A percentile compares a stretch with the other conserved stretches of the same genome.
These are phyloP conservation scores for Monosporascus cannonballus DNA, from an alignment of 2,329 filamentous ascomycete genomes.

Conservation along the genomic window DNA sequence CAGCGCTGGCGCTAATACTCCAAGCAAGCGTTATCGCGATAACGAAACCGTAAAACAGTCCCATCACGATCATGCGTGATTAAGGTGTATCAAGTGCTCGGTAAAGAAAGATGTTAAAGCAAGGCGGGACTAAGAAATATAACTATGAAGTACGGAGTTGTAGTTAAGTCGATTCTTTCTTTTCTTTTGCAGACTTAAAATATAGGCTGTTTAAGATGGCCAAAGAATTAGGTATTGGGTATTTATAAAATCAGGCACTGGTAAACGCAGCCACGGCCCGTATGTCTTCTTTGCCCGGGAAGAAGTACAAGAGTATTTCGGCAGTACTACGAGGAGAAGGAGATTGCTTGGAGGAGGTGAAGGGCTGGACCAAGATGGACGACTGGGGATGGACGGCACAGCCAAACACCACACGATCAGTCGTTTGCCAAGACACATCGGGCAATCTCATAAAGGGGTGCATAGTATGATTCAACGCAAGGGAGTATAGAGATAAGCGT, in stretches of 20 bases:
- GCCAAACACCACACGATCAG: too few species aligned
- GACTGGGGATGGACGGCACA: background rate
- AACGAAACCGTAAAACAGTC: constrained; percentile 16
- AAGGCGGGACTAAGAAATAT: background rate
- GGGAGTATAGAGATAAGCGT: too few species aligned
- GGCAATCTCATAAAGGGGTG: too few species aligned
- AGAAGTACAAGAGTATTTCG: constrained; percentile 18
- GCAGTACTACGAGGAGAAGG: constrained; percentile 17
- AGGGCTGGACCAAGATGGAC: background rate
- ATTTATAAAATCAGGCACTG: too few species aligned
- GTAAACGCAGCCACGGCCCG: constrained; percentile 14
- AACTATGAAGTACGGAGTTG: too few species aligned
- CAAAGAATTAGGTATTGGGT: too few species aligned
- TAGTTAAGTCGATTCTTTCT: too few species aligned
- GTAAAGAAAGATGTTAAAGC: background rate
- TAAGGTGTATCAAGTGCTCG: background rate
- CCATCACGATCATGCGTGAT: constrained; percentile 15
- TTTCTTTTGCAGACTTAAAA: too few species aligned
- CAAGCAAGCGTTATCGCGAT: constrained; percentile 13
- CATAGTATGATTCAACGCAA: too few species aligned
- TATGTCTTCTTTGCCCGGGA: constrained; percentile 18
- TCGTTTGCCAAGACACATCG: too few species aligned
- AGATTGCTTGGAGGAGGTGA: background rate
- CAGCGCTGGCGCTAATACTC: constrained; percentile 14
- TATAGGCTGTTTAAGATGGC: too few species aligned